A percentile compares a stretch with the other conserved stretches of the same genome.
phyloP scores from a whole-genome alignment of 2,329 filamentous ascomycete genomes.

The Verticillium nonalfalfae region DNA sequence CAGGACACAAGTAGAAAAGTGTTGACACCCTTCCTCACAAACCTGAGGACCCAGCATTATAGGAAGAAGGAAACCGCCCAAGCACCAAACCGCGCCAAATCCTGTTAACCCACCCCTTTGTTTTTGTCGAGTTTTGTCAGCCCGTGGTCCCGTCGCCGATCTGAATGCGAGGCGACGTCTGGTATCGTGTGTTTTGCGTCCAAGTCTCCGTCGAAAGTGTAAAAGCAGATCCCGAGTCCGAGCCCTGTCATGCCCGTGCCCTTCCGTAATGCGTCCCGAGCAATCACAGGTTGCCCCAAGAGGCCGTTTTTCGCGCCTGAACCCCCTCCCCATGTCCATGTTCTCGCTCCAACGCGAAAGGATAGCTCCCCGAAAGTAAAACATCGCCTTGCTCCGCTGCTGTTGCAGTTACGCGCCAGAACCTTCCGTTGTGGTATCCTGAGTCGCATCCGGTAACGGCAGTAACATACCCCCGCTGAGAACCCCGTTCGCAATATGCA shows the following conservation, averaged over 20 bases:
- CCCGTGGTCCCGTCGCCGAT: background rate
- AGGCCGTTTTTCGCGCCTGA: slow-evolving; percentile 1
- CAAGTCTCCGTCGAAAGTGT: background rate
- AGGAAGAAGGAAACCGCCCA: background rate
- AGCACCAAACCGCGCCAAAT: background rate
- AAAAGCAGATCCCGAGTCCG: background rate
- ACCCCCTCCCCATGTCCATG: background rate
- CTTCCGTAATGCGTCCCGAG: background rate
- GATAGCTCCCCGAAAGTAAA: background rate
- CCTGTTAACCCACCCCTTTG: background rate
- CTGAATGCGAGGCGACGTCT: background rate
- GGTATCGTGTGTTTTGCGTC: background rate
- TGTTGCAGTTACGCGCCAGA: background rate
- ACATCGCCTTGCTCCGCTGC: background rate
- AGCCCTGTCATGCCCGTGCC: background rate
- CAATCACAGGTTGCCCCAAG: background rate
- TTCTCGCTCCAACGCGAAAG: background rate
- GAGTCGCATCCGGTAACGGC: background rate
- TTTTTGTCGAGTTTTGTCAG: slow-evolving; percentile 3
- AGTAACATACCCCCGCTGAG: background rate
- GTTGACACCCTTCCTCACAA: background rate
- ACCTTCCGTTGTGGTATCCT: slow-evolving; percentile 1
- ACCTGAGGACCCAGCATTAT: background rate
- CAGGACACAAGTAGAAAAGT: background rate
- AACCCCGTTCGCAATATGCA: slow-evolving; percentile 6